phyloP scores from a whole-genome alignment of 2,329 filamentous ascomycete genomes.

The Cladosporium sphaerospermum region DNA sequence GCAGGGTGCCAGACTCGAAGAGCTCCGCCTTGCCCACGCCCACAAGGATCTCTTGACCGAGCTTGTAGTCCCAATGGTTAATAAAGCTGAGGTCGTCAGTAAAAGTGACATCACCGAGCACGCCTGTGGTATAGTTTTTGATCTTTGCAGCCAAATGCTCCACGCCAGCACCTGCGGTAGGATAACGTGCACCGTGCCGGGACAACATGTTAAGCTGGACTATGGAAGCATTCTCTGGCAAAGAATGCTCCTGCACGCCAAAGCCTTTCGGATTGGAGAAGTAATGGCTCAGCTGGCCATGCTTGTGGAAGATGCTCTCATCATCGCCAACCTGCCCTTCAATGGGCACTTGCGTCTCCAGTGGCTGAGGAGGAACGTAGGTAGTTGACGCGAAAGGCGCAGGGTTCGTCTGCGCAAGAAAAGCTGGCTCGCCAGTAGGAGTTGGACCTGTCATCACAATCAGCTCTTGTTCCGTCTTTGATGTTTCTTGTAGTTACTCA shows the following conservation, averaged over 20 bases:
- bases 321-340: slow-evolving; percentile 45
- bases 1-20: slow-evolving; percentile 60
- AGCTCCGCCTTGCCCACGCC: slow-evolving; percentile 64
- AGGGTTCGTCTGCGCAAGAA: slow-evolving; percentile 64
- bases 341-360: slow-evolving; percentile 66
- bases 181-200: slow-evolving; percentile 68
- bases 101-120: slow-evolving; percentile 46
- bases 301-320: slow-evolving; percentile 63
- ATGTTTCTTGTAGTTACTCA: slow-evolving; percentile 12
- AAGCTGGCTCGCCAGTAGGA: slow-evolving; percentile 62
- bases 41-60: slow-evolving; percentile 66
- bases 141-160: slow-evolving; percentile 53
- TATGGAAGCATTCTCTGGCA: slow-evolving; percentile 62
- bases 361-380: slow-evolving; percentile 62
- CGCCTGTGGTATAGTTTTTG: slow-evolving; percentile 42
- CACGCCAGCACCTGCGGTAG: slow-evolving; percentile 55
- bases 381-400: slow-evolving; percentile 56
- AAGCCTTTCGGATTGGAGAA: slow-evolving; percentile 62
- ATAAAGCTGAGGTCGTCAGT: slow-evolving; percentile 59
- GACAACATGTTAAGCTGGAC: slow-evolving; percentile 67
- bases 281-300: slow-evolving; percentile 66
- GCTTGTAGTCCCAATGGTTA: slow-evolving; percentile 60
- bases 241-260: slow-evolving; percentile 64
- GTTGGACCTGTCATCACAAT: slow-evolving; percentile 50
- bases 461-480: neutral